Percentiles rank a stretch among this genome's conserved stretches.
These are phyloP conservation scores for Porogramme epimiltina DNA, from an alignment of 1,284 basidiomycete genomes.

Conservation along the genomic window DNA sequence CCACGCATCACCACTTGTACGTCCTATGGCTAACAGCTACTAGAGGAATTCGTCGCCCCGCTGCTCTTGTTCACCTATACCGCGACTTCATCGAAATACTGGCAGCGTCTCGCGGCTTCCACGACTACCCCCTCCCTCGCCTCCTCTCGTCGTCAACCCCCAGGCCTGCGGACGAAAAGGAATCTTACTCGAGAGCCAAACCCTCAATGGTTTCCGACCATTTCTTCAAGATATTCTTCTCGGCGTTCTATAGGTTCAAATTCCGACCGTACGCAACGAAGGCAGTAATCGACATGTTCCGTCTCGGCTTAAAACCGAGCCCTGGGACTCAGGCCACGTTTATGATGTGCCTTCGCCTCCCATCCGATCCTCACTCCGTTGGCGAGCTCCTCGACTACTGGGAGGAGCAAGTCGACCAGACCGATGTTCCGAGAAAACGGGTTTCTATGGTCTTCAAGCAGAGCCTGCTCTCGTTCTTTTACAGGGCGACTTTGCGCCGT, in stretches of 20 bases:
- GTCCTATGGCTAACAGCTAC: slow-evolving; percentile 39
- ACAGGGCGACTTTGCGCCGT: not conserved
- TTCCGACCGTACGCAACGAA: slow-evolving; percentile 8
- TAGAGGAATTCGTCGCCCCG: slow-evolving; percentile 7
- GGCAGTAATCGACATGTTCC: slow-evolving; percentile 39
- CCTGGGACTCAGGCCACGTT: slow-evolving; percentile 12
- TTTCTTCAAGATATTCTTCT: slow-evolving; percentile 31
- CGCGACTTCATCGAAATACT: slow-evolving; percentile 22
- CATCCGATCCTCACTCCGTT: too few relatives aligned
- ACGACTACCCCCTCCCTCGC: too few relatives aligned
- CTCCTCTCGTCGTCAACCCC: too few relatives aligned
- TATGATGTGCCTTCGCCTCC: not conserved
- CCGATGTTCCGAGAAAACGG: not conserved
- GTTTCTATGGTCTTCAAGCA: not conserved
- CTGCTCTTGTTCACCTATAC: slow-evolving; percentile 32
- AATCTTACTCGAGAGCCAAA: slow-evolving; percentile 3
- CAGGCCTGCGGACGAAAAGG: not conserved
- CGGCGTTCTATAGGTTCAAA: slow-evolving; percentile 13
- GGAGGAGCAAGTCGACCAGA: not conserved
- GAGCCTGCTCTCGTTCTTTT: slow-evolving; percentile 3
- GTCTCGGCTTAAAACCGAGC: slow-evolving; percentile 29
- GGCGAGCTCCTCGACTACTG: not conserved
- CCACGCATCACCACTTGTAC: slow-evolving; percentile 35
- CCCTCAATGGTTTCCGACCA: slow-evolving; percentile 14
- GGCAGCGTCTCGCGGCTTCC: slow-evolving; percentile 5